phyloP scores from a whole-genome alignment of 129 eudicot species.

The sunflower (Helianthus annuus) region HanXRQr2.0-SUNRISE NC_035439.2:12705745-12706244 shows the following conservation, averaged over 20 bases:
- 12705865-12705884: background rate
- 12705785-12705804: too few relatives aligned
- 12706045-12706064: conserved; percentile 99
- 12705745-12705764: too few relatives aligned
- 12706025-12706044: conserved; percentile 87
- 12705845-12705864: too few relatives aligned
- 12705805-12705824: too few relatives aligned
- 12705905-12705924: conserved; percentile 81
- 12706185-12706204: background rate
- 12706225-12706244: background rate
- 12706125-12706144: conserved; percentile 2
- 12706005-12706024: conserved; percentile 77
- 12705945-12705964: conserved; percentile 97
- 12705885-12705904: conserved; percentile 54
- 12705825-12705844: too few relatives aligned
- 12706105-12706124: conserved; percentile 1
- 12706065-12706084: conserved; percentile 97
- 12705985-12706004: conserved; percentile 82
- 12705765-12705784: too few relatives aligned
- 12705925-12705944: conserved; percentile 77
- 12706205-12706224: background rate
- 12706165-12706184: background rate
- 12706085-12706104: conserved; percentile 51
- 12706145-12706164: background rate
- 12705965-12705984: conserved; percentile 68